Percentiles rank a stretch among this genome's conserved stretches.
phyloP scores from a whole-genome alignment of 2,329 filamentous ascomycete species.

The Trichocomaceae sp. region DNA sequence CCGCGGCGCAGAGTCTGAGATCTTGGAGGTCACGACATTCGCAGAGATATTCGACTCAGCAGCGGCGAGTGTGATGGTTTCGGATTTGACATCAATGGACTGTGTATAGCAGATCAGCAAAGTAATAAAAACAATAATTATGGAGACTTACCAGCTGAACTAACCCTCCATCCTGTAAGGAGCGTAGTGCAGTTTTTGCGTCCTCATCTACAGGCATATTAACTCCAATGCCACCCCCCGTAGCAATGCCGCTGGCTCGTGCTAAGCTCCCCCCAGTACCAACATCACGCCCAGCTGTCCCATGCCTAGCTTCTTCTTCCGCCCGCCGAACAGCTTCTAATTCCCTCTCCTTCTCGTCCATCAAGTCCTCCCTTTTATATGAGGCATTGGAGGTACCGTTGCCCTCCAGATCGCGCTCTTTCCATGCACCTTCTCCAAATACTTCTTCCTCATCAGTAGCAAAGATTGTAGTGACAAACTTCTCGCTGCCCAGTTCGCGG shows the following conservation, averaged over 20 bases:
- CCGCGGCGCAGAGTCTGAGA: constrained; percentile 50
- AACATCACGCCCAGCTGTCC: constrained; percentile 46
- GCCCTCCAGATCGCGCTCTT: constrained; percentile 45
- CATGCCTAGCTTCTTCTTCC: constrained; percentile 51
- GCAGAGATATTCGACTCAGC: constrained; percentile 39
- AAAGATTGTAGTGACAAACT: constrained; percentile 54
- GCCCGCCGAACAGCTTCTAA: constrained; percentile 52
- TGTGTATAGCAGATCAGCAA: constrained; percentile 14
- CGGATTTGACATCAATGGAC: constrained; percentile 39
- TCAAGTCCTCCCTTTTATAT: constrained; percentile 42
- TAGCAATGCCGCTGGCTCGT: constrained; percentile 15
- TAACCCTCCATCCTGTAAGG: constrained; percentile 31
- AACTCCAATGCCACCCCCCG: constrained; percentile 40
- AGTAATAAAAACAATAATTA: constrained; percentile 16
- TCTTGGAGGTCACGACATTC: constrained; percentile 39
- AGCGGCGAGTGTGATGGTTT: constrained; percentile 50
- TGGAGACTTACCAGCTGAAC: constrained; percentile 45
- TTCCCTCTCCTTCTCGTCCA: constrained; percentile 56
- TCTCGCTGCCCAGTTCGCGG: constrained; percentile 55
- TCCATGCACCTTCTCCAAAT: constrained; percentile 47
- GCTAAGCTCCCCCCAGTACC: constrained; percentile 38
- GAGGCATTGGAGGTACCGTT: constrained; percentile 23
- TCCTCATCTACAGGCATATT: constrained; percentile 49
- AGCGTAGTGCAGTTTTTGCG: constrained; percentile 46
- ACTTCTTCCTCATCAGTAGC: constrained; percentile 55